These are phyloP conservation scores for Fomitopsis serialis DNA, from an alignment of 768 basidiomycete species.

Conservation along the genomic window DNA sequence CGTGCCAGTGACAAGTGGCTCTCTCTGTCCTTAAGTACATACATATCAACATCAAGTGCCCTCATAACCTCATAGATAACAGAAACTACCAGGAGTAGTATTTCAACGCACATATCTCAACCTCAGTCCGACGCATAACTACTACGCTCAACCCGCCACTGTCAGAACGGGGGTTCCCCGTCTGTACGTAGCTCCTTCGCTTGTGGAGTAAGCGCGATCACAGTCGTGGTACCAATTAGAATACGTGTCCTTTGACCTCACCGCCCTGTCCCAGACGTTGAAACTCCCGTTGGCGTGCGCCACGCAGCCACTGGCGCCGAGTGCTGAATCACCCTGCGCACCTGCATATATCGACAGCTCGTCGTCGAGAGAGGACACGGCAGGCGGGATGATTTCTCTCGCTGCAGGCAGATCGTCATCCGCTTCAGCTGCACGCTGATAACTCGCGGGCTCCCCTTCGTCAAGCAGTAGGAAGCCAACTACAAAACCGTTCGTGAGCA, in stretches of 20 bases:
- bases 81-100: too few species aligned
- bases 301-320: constrained; percentile 5
- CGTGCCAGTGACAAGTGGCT: too few species aligned
- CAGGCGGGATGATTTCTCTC: constrained; percentile 14
- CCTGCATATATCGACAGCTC: constrained; percentile 1
- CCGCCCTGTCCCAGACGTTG: constrained; percentile 6
- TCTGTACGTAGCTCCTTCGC: constrained; percentile 37
- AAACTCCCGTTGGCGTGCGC: not conserved
- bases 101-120: too few species aligned
- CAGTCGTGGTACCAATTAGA: constrained; percentile 29
- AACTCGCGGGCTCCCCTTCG: not conserved
- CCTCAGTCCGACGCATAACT: too few species aligned
- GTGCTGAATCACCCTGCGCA: constrained; percentile 1
- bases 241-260: not conserved
- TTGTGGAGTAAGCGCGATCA: constrained; percentile 40
- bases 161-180: not conserved
- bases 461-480: not conserved
- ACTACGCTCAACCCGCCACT: not conserved
- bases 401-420: too few species aligned
- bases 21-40: too few species aligned
- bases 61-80: too few species aligned
- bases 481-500: not conserved
- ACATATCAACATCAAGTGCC: too few species aligned
- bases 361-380: constrained; percentile 18
- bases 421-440: not conserved